These are phyloP conservation scores for Nakazawaea siamensis DNA, from an alignment of 805 yeast genomes.

Conservation along the genomic window DNA sequence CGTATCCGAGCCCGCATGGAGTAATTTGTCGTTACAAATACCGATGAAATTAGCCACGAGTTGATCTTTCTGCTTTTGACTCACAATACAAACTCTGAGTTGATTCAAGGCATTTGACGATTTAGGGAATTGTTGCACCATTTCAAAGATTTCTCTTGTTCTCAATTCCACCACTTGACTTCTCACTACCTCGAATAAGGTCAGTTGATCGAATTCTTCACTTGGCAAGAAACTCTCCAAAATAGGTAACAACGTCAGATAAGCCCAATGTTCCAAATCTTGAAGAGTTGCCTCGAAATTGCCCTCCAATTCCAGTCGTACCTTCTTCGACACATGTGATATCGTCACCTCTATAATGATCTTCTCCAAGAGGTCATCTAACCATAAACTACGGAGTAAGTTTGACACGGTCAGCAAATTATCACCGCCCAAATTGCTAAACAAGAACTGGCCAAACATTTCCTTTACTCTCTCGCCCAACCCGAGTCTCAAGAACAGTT, in stretches of 20 bases:
- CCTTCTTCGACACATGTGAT: constrained; percentile 24
- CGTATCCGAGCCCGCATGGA: constrained; percentile 81
- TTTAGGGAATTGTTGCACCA: constrained; percentile 45
- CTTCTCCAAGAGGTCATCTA: constrained; percentile 16
- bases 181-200: constrained; percentile 15
- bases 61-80: constrained; percentile 38
- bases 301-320: constrained; percentile 21
- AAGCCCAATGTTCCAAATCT: constrained; percentile 28
- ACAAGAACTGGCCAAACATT: constrained; percentile 14
- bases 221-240: constrained; percentile 14
- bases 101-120: constrained; percentile 50
- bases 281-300: constrained; percentile 29
- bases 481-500: constrained; percentile 4
- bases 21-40: constrained; percentile 34
- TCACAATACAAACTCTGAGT: constrained; percentile 40
- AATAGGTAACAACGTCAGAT: constrained; percentile 28
- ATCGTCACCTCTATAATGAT: constrained; percentile 30
- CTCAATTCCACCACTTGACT: constrained; percentile 31
- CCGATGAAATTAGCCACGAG: constrained; percentile 43
- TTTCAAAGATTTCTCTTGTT: constrained; percentile 48
- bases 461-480: constrained; percentile 11
- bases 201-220: constrained; percentile 11
- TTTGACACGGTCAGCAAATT: constrained; percentile 5
- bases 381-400: constrained; percentile 14
- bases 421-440: constrained; percentile 7